phyloP scores from a whole-genome alignment of 306 rosid species.

The Gillenia trifoliata region DNA sequence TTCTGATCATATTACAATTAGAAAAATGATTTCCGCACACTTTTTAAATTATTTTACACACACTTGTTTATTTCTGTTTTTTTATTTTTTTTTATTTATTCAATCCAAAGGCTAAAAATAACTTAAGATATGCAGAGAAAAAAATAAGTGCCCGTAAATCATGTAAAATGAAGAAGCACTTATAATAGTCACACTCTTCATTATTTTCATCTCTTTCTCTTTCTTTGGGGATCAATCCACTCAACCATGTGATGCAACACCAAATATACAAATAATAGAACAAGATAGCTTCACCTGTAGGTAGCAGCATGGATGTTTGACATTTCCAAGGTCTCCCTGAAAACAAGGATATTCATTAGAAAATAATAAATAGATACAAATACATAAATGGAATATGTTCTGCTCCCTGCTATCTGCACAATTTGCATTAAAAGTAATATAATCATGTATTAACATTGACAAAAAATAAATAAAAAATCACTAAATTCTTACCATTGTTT shows the following conservation, averaged over 20 bases:
- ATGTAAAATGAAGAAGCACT: no score
- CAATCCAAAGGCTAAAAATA: no score
- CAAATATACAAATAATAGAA: background rate
- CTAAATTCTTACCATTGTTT: background rate
- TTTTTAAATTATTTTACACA: no score
- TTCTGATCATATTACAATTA: no score
- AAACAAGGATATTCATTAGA: constrained; percentile 7
- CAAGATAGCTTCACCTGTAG: background rate
- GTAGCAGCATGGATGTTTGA: constrained; percentile 5
- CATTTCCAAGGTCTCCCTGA: constrained; percentile 5
- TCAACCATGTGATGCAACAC: background rate
- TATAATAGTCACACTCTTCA: no score
- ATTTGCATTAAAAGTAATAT: constrained; percentile 1
- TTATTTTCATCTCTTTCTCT: no score
- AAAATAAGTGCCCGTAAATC: no score
- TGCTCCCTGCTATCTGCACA: constrained; percentile 19
- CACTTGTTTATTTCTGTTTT: no score
- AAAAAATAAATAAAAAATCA: background rate
- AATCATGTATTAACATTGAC: background rate
- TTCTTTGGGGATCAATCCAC: background rate
- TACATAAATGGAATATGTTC: background rate
- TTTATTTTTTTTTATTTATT: no score
- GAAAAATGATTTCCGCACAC: no score
- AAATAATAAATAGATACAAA: background rate
- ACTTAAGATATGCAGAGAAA: no score